Conservation (phyloP, 129 eudicot genomes). For the Tagetes erecta region DNA sequence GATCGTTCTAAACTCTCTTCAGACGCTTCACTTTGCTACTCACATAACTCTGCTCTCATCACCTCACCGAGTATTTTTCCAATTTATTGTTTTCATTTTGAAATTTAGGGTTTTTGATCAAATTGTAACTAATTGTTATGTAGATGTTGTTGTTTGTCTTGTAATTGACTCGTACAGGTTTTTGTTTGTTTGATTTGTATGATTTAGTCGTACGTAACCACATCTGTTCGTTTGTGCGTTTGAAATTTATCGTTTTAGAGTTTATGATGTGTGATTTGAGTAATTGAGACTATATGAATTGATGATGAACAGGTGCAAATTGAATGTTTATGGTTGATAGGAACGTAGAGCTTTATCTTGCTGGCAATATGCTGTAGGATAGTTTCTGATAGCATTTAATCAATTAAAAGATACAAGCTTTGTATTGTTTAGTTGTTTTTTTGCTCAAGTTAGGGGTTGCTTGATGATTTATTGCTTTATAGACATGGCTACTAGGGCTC, state of each 20-base stretch:
- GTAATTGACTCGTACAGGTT: slow-evolving; percentile 6
- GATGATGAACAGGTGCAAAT: slow-evolving; percentile 5
- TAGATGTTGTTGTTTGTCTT: not conserved
- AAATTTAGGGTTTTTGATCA: slow-evolving; percentile 28
- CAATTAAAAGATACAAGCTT: not conserved
- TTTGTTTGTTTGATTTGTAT: not conserved
- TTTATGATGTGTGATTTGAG: slow-evolving; percentile 7
- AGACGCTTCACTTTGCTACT: slow-evolving; percentile 11
- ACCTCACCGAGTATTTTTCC: slow-evolving; percentile 24
- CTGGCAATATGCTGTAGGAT: not conserved
- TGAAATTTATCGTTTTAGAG: not conserved
- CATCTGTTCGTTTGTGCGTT: not conserved
- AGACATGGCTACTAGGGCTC: not conserved
- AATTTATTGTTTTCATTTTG: slow-evolving; percentile 12
- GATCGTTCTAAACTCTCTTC: not conserved
- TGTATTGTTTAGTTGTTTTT: not conserved
- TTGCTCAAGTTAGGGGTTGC: slow-evolving; percentile 10
- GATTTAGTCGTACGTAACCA: slow-evolving; percentile 1
- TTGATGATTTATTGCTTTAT: not conserved
- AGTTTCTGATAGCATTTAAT: not conserved
- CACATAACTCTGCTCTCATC: slow-evolving; percentile 1
- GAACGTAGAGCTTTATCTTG: not conserved
- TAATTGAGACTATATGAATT: not conserved
- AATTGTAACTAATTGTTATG: not conserved
- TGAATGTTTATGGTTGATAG: slow-evolving; percentile 12